Conservation (phyloP, 768 basidiomycete species). For the Calocera viscosa region DNA sequence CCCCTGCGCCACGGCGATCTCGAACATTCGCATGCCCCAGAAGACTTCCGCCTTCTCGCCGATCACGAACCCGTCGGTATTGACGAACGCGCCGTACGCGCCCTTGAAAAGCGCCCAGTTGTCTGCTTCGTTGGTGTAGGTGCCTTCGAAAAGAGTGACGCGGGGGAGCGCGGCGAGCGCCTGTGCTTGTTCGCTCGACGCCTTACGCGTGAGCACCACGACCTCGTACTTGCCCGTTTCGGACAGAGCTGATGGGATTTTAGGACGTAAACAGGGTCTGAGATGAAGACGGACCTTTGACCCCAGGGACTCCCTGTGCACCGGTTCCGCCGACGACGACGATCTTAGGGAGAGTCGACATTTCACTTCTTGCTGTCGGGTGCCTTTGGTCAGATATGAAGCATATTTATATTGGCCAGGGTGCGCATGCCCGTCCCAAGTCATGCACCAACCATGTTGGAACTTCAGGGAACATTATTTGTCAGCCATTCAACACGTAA, state of each 20-base stretch:
- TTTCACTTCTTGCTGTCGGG: no score
- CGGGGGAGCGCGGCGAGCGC: background rate
- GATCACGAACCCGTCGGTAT: conserved; percentile 14
- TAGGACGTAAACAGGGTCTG: background rate
- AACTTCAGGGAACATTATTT: no score
- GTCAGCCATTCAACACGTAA: no score
- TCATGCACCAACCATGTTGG: no score
- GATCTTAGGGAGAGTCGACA: background rate
- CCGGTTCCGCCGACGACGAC: conserved; percentile 10
- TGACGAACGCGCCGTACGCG: conserved; percentile 22
- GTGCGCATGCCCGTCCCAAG: no score
- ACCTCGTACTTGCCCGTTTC: background rate
- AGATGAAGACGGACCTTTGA: background rate
- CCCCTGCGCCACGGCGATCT: background rate
- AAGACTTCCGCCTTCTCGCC: conserved; percentile 11
- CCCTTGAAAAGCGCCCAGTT: conserved; percentile 22
- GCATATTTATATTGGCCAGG: no score
- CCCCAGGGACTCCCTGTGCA: conserved; percentile 3
- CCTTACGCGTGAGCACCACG: conserved; percentile 3
- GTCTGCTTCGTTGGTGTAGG: background rate
- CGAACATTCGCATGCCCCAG: conserved; percentile 4
- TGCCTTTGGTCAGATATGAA: no score
- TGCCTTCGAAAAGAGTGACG: background rate
- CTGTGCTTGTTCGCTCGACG: background rate
- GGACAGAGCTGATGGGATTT: background rate